These are phyloP conservation scores for Nothopassalora personata DNA, from an alignment of 2,329 filamentous ascomycete species.

Conservation along the genomic window DNA sequence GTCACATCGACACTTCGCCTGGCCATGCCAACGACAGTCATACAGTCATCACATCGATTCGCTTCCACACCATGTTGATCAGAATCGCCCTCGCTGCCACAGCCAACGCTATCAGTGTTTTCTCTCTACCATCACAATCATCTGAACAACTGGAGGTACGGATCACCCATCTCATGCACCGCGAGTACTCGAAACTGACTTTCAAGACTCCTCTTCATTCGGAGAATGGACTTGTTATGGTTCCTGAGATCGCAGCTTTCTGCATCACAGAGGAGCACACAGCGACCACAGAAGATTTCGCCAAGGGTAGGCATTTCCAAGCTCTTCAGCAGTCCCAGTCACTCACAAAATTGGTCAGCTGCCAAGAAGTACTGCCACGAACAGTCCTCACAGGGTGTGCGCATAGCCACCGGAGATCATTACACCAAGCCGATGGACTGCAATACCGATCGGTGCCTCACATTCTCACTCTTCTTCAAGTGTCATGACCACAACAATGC, in stretches of 20 bases:
- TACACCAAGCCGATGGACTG: constrained; percentile 1
- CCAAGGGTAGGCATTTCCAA: background rate
- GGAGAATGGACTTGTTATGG: background rate
- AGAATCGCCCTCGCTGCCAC: background rate
- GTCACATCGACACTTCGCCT: background rate
- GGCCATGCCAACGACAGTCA: background rate
- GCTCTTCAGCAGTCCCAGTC: background rate
- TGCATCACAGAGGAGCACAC: background rate
- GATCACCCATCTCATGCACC: background rate
- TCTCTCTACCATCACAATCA: background rate
- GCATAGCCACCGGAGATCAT: background rate
- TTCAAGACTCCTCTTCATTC: background rate
- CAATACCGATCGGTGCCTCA: background rate
- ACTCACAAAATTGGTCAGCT: background rate
- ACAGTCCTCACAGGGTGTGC: background rate
- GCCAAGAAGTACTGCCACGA: background rate
- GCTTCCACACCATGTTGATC: background rate
- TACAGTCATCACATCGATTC: background rate
- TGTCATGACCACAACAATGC: background rate
- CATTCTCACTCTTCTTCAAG: background rate
- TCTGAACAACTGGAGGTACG: background rate
- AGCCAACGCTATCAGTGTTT: background rate
- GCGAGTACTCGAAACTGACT: no score
- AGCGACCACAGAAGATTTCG: background rate
- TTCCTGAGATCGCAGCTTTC: background rate